Percentiles rank a stretch among this genome's conserved stretches.
Evolutionary conservation across 2,329 filamentous ascomycete genomes (phyloP).

Genomic region (Coniochaeta pulveracea): DNA sequence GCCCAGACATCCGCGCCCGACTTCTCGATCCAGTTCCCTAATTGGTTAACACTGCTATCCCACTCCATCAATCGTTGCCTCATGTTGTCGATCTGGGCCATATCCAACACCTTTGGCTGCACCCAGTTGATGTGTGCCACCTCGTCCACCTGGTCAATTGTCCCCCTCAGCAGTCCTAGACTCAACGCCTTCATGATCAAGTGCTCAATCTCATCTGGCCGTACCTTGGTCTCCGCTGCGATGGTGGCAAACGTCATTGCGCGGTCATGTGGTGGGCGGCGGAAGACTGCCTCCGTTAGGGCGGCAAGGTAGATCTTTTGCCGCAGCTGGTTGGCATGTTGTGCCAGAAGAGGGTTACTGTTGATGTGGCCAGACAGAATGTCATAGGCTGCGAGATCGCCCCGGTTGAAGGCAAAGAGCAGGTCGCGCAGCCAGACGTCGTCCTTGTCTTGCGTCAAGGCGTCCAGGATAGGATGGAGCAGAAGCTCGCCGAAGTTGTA

Average conservation of each 20-base stretch:
- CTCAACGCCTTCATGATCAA: slow-evolving; percentile 99
- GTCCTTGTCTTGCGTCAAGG: slow-evolving; percentile 56
- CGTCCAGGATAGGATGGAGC: slow-evolving; percentile 88
- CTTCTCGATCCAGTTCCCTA: slow-evolving; percentile 94
- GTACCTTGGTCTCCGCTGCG: slow-evolving; percentile 83
- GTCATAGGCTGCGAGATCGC: slow-evolving; percentile 82
- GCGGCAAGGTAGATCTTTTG: slow-evolving; percentile 98
- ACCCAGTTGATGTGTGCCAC: slow-evolving; percentile 97
- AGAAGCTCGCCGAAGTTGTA: slow-evolving; percentile 99
- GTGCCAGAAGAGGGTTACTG: slow-evolving; percentile 66
- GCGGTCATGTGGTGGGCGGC: slow-evolving; percentile 87
- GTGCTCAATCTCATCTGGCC: slow-evolving; percentile 87
- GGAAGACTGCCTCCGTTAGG: slow-evolving; percentile 92
- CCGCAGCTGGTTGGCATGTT: slow-evolving; percentile 75
- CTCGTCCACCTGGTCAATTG: slow-evolving; percentile 92
- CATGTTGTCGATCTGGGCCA: slow-evolving; percentile 92
- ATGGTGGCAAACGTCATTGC: slow-evolving; percentile 89
- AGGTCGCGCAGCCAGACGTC: slow-evolving; percentile 87
- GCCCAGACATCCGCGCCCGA: slow-evolving; percentile 95
- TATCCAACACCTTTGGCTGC: slow-evolving; percentile 94
- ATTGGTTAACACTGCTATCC: slow-evolving; percentile 90
- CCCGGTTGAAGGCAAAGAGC: slow-evolving; percentile 95
- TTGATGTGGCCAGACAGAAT: slow-evolving; percentile 69
- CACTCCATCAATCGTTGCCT: slow-evolving; percentile 78
- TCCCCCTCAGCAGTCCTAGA: slow-evolving; percentile 76